These are phyloP conservation scores for Cladophialophora psammophila DNA, from an alignment of 2,329 filamentous ascomycete species.

Conservation along the genomic window DNA sequence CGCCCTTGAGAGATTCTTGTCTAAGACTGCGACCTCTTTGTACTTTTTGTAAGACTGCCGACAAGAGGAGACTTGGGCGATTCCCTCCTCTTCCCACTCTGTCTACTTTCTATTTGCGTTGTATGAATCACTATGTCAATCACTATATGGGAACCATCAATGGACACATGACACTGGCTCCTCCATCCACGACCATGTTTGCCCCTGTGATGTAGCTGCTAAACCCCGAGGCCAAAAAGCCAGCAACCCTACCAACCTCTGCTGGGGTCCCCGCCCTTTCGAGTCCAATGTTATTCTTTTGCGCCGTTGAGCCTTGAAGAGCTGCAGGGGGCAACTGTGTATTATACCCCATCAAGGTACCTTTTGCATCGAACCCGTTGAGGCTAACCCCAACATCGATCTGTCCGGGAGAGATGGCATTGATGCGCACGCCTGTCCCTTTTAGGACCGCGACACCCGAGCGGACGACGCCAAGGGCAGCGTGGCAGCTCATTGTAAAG, in stretches of 20 bases:
- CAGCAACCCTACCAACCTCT: slow-evolving; percentile 67
- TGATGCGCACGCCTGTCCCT: slow-evolving; percentile 43
- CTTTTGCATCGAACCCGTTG: slow-evolving; percentile 56
- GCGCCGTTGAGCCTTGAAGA: slow-evolving; percentile 59
- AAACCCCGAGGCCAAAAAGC: slow-evolving; percentile 69
- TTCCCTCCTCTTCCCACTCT: neutral
- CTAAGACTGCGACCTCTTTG: neutral
- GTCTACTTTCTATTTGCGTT: slow-evolving; percentile 1
- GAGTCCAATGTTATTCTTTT: slow-evolving; percentile 62
- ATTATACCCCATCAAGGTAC: slow-evolving; percentile 48
- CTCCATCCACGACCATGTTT: slow-evolving; percentile 69
- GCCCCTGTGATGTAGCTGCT: slow-evolving; percentile 68
- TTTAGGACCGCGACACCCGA: slow-evolving; percentile 42
- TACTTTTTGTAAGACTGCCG: neutral
- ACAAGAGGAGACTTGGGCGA: neutral
- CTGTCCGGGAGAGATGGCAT: slow-evolving; percentile 43
- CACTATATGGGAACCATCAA: slow-evolving; percentile 51
- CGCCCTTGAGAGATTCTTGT: neutral
- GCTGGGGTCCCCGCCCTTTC: slow-evolving; percentile 65
- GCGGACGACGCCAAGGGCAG: slow-evolving; percentile 66
- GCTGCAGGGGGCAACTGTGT: slow-evolving; percentile 64
- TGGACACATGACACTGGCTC: slow-evolving; percentile 57
- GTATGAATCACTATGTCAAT: slow-evolving; percentile 37
- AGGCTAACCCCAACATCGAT: slow-evolving; percentile 39
- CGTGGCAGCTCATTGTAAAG: slow-evolving; percentile 68